Conservation (phyloP, 179 eudicot genomes). For the Beta lomatogona region DNA sequence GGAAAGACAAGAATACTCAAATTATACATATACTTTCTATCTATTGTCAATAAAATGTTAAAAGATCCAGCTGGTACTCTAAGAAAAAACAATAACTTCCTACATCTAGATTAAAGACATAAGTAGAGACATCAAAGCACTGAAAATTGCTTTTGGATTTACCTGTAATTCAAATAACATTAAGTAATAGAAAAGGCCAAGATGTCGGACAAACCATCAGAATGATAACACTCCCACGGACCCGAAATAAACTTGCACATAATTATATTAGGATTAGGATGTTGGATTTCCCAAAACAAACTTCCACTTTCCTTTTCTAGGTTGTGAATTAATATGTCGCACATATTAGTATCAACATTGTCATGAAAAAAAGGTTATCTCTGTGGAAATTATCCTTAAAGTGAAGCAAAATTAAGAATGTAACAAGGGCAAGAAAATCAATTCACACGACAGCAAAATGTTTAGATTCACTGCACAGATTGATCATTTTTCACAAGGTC, state of each 20-base stretch:
- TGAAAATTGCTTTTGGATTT: slow-evolving; percentile 15
- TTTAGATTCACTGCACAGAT: no score
- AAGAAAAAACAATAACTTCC: slow-evolving; percentile 18
- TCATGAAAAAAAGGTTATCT: background rate
- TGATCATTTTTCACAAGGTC: background rate
- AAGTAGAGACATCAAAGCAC: slow-evolving; percentile 23
- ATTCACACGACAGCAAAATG: background rate
- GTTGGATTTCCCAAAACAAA: background rate
- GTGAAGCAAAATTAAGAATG: no score
- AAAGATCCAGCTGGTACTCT: slow-evolving; percentile 19
- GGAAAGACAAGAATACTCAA: slow-evolving; percentile 14
- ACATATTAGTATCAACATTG: background rate
- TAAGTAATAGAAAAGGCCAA: background rate
- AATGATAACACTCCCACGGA: no score
- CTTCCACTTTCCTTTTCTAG: background rate
- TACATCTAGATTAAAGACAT: slow-evolving; percentile 10
- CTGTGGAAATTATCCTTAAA: no score
- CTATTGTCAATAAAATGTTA: slow-evolving; percentile 15
- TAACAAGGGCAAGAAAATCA: no score
- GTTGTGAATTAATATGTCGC: no score
- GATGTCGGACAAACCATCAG: background rate
- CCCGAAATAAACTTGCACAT: background rate
- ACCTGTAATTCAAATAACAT: background rate
- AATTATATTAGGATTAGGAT: background rate
- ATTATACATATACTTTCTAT: background rate